Evolutionary conservation across 2,329 filamentous ascomycete genomes (phyloP), one percentile per base, ranked within the genome.

Genomic region (Botrytis medusae): DNA sequence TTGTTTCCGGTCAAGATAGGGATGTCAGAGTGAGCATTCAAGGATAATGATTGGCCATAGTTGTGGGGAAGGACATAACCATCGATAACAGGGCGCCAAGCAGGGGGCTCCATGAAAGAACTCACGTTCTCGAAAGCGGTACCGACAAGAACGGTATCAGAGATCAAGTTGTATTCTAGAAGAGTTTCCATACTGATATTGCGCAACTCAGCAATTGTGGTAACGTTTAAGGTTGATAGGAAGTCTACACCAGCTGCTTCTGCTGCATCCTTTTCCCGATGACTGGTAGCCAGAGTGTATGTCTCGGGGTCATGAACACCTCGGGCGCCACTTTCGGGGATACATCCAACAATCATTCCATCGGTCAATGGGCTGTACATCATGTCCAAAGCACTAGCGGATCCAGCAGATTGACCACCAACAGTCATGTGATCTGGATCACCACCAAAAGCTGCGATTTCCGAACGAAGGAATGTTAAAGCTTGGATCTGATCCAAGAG

Each of bases 361-460:
- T 74, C 72, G 7, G 74, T 73, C 18, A 80, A 75, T 40, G 78
- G 80, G 64, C 74, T 77, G 46, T 76, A 80, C 71, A 82, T 77
- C 65, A 77, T 76, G 48, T 77, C 74, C 7, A 79, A 61, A 29
- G 76, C 76, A 67, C 71, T 75, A 4, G 77, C 78, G 20, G 75
- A 75, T 65, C 92, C 91, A 8, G 91, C 90, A 71, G 89, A 91
- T 76, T 87, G 88, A 22, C 92, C 92, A 34, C 88, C 90, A 0
- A 93, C 82, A 0, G 90, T 88, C 10, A 93, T 89, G 75, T 91
- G 90, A 1, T 84, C 78, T 0, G 90, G 89, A 76, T 93, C 83
- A 37, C 91, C 91, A 6, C 91, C 92, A 76, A 94, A 93, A 73
- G 83, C 81, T 72, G 77, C 76, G 65, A 92, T 91, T 79, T 93